Evolutionary conservation across 495 filamentous ascomycete genomes (phyloP).

Genomic region (Recurvomyces mirabilis): DNA sequence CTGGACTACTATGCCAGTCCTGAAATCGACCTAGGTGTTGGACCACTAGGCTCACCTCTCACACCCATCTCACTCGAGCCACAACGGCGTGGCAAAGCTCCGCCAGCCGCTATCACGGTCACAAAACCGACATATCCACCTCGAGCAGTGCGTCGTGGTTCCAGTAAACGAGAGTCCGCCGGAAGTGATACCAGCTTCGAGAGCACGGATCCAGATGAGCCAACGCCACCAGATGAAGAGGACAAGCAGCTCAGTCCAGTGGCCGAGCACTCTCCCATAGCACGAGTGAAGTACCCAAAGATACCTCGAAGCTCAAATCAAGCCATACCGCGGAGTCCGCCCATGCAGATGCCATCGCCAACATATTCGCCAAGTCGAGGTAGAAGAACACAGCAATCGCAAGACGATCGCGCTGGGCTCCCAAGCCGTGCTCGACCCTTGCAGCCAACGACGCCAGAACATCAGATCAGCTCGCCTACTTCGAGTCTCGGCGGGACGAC

Average conservation of each 20-base stretch:
- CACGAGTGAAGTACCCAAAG: slow-evolving; percentile 31
- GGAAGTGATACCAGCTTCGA: slow-evolving; percentile 32
- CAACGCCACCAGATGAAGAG: slow-evolving; percentile 30
- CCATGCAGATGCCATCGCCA: slow-evolving; percentile 5
- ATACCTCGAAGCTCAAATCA: slow-evolving; percentile 32
- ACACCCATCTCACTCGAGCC: slow-evolving; percentile 15
- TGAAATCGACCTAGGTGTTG: background rate
- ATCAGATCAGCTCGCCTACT: background rate
- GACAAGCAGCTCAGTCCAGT: slow-evolving; percentile 31
- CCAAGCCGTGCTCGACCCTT: background rate
- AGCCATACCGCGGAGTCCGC: slow-evolving; percentile 27
- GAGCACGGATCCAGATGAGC: slow-evolving; percentile 26
- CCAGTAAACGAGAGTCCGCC: slow-evolving; percentile 24
- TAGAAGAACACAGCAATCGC: slow-evolving; percentile 9
- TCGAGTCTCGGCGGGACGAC: slow-evolving; percentile 16
- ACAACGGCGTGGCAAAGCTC: slow-evolving; percentile 1
- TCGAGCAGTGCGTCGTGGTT: slow-evolving; percentile 16
- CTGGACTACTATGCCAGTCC: slow-evolving; percentile 20
- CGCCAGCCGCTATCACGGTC: slow-evolving; percentile 7
- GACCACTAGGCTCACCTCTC: background rate
- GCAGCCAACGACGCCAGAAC: slow-evolving; percentile 1
- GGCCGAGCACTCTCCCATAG: slow-evolving; percentile 30
- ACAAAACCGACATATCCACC: slow-evolving; percentile 13
- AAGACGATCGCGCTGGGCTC: no score
- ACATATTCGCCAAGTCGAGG: slow-evolving; percentile 3